phyloP scores from a whole-genome alignment of 768 basidiomycete species.

The Calocybe indica region DNA sequence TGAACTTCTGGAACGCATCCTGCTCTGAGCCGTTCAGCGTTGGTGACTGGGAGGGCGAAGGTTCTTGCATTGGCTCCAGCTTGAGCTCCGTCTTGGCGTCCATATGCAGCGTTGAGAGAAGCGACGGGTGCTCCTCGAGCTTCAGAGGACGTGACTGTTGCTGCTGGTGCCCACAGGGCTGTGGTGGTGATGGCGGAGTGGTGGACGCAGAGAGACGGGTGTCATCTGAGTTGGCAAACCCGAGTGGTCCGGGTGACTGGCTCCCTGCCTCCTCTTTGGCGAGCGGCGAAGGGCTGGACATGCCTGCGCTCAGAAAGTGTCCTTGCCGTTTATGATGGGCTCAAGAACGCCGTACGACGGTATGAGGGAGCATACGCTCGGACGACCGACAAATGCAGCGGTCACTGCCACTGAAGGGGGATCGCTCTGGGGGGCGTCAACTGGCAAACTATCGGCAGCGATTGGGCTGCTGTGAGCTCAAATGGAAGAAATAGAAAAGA shows the following conservation, averaged over 20 bases:
- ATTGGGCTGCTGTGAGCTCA: no score
- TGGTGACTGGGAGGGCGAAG: conserved; percentile 30
- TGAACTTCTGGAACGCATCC: conserved; percentile 24
- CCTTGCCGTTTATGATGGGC: neutral
- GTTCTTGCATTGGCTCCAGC: conserved; percentile 12
- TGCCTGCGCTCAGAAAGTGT: conserved; percentile 2
- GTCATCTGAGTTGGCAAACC: conserved; percentile 2
- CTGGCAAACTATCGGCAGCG: no score
- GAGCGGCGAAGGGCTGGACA: conserved; percentile 8
- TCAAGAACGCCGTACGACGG: no score
- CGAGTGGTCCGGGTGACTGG: conserved; percentile 10
- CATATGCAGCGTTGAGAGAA: conserved; percentile 18
- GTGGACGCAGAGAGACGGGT: conserved; percentile 10
- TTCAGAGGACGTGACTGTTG: conserved; percentile 17
- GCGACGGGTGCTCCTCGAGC: conserved; percentile 21
- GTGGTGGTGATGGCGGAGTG: conserved; percentile 18
- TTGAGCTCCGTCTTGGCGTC: conserved; percentile 27
- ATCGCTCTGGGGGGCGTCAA: no score
- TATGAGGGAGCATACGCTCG: no score
- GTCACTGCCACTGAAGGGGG: no score
- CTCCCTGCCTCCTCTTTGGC: conserved; percentile 12
- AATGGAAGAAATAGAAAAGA: no score
- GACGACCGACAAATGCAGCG: no score
- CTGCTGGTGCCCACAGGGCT: conserved; percentile 10
- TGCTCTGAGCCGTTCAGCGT: conserved; percentile 23